These are phyloP conservation scores for Coemansia umbellata DNA, from an alignment of 192 early-diverging fungal genomes.

Conservation along the genomic window DNA sequence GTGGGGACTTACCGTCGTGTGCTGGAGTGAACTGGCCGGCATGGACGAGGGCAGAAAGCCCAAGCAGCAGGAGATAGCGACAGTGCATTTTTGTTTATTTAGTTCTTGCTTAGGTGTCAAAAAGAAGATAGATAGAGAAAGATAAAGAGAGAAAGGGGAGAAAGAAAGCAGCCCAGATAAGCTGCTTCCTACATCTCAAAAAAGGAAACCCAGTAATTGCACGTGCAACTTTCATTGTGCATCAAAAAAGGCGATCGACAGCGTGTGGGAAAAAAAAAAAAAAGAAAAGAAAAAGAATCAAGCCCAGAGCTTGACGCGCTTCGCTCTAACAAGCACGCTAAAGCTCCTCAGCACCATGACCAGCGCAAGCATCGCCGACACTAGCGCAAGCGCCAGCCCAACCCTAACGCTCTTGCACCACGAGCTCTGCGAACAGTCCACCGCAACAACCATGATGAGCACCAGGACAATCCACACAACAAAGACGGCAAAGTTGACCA, in stretches of 20 bases:
- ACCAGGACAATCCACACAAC: constrained; percentile 37
- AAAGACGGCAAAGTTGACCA: constrained; percentile 35
- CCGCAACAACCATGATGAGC: constrained; percentile 36
- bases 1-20: constrained; percentile 10
- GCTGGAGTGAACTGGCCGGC: constrained; percentile 8
- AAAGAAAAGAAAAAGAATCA: neutral
- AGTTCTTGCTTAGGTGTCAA: no score
- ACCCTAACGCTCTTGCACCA: constrained; percentile 37
- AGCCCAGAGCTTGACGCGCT: constrained; percentile 17
- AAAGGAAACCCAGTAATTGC: neutral
- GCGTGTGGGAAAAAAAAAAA: neutral
- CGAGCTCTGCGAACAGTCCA: constrained; percentile 40
- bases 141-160: neutral
- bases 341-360: constrained; percentile 34
- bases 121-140: no score
- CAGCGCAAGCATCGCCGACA: constrained; percentile 43
- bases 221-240: neutral
- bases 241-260: no score
- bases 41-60: neutral
- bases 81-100: no score
- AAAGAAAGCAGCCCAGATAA: no score
- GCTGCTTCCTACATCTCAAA: no score
- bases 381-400: constrained; percentile 28
- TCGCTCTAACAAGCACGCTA: constrained; percentile 33
- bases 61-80: no score